Base-by-base conservation (phyloP, 2,329 filamentous ascomycete genomes). In the Chaetomium globosum region DNA sequence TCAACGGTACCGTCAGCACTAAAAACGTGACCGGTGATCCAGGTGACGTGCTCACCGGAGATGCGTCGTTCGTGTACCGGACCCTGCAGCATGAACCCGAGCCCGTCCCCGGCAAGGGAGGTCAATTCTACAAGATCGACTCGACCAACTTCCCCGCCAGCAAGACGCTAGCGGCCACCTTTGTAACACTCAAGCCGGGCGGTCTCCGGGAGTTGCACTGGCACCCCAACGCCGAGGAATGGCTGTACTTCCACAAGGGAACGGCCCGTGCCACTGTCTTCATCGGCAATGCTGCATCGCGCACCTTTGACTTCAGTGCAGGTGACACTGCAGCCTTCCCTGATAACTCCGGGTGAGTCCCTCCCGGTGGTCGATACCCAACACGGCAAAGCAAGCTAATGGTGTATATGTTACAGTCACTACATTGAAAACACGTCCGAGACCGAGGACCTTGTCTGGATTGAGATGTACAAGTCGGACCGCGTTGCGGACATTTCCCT, bases 311-410 rank as follows among this genome's bases (percentile, higher is more conserved):
- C 75, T 89, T 90, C 74, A 78, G 77, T 2, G 81, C 86, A 4
- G 87, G 88, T n/a, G 88, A 91, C 67, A 89, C 86, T 2, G 87
- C 84, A 9, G 86, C 86, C 0, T 90, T 90, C 74, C 87, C 87
- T 0, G 87, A 89, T 68, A 90, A 90, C 73, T 80, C 80, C 67
- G 76, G 81, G 81, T 82, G 70, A 73, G 79, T 72, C 23, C 39
- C 16, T n/a, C 16, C 4, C 16, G 19, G 2, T 16, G 1, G 4
- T 43, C 28, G 36, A n/a, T 39, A 16, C n/a, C n/a, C 6, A 10
- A n/a, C 2, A 55, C n/a, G 19, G 33, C 1, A 28, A 26, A 52
- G 10, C 10, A 52, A 43, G 12, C 54, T 56, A 12, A 26, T 6
- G 21, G 7, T 1, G 9, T 10, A 3, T n/a, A n/a, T n/a, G n/a